Evolutionary conservation across 495 filamentous ascomycete genomes (phyloP).

Genomic region (Xanthoparmelia taractica): DNA sequence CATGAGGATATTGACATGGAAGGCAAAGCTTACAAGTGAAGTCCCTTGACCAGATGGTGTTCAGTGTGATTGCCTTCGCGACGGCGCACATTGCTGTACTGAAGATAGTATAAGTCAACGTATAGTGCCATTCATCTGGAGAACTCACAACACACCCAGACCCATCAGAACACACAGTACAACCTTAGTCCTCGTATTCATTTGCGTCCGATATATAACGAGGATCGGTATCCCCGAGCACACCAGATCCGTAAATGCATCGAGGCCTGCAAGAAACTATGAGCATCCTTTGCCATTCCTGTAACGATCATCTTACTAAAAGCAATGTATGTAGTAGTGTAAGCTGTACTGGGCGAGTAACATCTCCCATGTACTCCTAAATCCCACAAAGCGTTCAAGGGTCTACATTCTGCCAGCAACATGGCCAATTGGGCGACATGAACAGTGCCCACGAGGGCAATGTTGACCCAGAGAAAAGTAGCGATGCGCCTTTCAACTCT

Average conservation of each 20-base stretch:
- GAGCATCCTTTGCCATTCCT: not conserved
- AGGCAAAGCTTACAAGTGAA: conserved; percentile 1
- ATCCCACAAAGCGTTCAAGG: conserved; percentile 9
- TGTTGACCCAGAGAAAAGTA: conserved; percentile 2
- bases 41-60: conserved; percentile 6
- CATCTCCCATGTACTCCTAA: not conserved
- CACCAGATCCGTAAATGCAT: conserved; percentile 11
- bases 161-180: conserved; percentile 15
- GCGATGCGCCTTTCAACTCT: conserved; percentile 7
- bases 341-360: not conserved
- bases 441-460: not conserved
- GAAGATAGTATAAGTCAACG: not conserved
- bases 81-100: conserved; percentile 13
- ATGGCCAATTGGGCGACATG: conserved; percentile 7
- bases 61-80: conserved; percentile 4
- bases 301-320: not conserved
- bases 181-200: conserved; percentile 14
- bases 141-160: conserved; percentile 10
- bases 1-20: not conserved
- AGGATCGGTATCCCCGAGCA: conserved; percentile 12
- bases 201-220: conserved; percentile 12
- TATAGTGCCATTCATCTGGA: not conserved
- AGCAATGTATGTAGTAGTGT: not conserved
- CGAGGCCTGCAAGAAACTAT: conserved; percentile 3
- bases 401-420: conserved; percentile 13